phyloP scores from a whole-genome alignment of 768 basidiomycete genomes.

The Russula olivacea region DNA sequence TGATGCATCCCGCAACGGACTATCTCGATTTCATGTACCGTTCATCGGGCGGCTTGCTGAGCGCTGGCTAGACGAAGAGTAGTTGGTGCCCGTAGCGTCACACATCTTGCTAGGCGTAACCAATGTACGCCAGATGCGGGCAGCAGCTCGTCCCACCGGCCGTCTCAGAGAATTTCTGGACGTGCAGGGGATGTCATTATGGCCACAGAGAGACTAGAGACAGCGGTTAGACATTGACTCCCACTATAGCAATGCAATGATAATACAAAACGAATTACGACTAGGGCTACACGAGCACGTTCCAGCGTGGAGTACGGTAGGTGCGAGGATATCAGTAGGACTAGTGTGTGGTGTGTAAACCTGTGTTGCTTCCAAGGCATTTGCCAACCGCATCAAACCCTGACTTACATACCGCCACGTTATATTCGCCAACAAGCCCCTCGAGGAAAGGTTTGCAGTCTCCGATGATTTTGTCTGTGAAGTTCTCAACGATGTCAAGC shows the following conservation, averaged over 20 bases:
- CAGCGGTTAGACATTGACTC: slow-evolving; percentile 16
- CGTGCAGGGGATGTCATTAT: background rate
- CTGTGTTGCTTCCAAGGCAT: slow-evolving; percentile 21
- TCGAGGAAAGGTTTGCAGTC: slow-evolving; percentile 36
- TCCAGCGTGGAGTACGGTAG: slow-evolving; percentile 24
- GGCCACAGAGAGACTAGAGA: background rate
- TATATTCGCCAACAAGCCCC: slow-evolving; percentile 27
- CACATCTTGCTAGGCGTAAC: background rate
- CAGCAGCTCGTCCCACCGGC: background rate
- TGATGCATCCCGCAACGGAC: slow-evolving; percentile 45
- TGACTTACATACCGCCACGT: slow-evolving; percentile 26
- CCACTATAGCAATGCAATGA: slow-evolving; percentile 27
- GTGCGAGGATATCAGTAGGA: slow-evolving; percentile 32
- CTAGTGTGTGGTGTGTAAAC: slow-evolving; percentile 30
- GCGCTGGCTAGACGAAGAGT: slow-evolving; percentile 63
- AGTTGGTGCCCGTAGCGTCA: slow-evolving; percentile 10
- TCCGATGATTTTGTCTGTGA: slow-evolving; percentile 45
- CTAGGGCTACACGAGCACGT: slow-evolving; percentile 24
- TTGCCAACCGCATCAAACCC: slow-evolving; percentile 26
- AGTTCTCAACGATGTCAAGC: slow-evolving; percentile 44
- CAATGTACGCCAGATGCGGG: background rate
- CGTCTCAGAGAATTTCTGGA: background rate
- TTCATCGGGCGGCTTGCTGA: slow-evolving; percentile 60
- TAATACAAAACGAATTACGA: slow-evolving; percentile 26
- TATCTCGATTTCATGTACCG: slow-evolving; percentile 58